Percentiles rank a stretch among this genome's conserved stretches.
Evolutionary conservation across 805 yeast species (phyloP).

Genomic region (Cyberlindnera bimundalis): DNA sequence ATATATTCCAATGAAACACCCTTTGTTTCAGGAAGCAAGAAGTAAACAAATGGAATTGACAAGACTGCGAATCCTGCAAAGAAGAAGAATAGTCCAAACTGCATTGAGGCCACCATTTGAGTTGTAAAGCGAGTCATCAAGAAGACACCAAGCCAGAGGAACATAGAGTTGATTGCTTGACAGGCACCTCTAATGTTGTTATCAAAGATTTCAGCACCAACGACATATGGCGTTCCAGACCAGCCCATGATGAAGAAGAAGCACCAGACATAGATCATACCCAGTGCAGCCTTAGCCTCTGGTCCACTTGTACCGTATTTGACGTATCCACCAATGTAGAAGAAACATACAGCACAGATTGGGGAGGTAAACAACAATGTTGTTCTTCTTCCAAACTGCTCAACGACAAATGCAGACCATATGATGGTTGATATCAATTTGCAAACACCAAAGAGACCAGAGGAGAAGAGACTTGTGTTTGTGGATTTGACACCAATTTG

Average conservation of each 20-base stretch:
- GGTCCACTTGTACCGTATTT: conserved; percentile 37
- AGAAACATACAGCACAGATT: conserved; percentile 41
- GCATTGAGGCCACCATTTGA: conserved; percentile 40
- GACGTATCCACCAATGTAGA: conserved; percentile 45
- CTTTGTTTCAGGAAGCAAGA: conserved; percentile 44
- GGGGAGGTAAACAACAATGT: conserved; percentile 37
- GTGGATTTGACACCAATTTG: conserved; percentile 46
- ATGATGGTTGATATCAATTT: conserved; percentile 43
- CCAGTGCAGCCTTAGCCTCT: conserved; percentile 42
- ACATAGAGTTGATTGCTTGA: conserved; percentile 42
- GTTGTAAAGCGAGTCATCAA: conserved; percentile 45
- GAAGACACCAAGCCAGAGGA: conserved; percentile 50
- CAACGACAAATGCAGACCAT: conserved; percentile 44
- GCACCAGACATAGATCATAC: conserved; percentile 36
- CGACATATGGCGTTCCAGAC: conserved; percentile 48
- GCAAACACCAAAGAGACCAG: conserved; percentile 50
- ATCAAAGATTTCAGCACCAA: conserved; percentile 44
- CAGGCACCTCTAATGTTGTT: conserved; percentile 42
- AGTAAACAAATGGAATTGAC: conserved; percentile 38
- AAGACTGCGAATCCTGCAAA: conserved; percentile 19
- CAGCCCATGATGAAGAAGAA: conserved; percentile 41
- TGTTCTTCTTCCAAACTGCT: conserved; percentile 41
- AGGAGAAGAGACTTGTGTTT: conserved; percentile 43
- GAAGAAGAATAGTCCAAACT: conserved; percentile 44
- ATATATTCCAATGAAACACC: conserved; percentile 45